Percentiles rank a stretch among this genome's conserved stretches.
Evolutionary conservation across 2,329 filamentous ascomycete genomes (phyloP).

Genomic region (Apiospora aurea): DNA sequence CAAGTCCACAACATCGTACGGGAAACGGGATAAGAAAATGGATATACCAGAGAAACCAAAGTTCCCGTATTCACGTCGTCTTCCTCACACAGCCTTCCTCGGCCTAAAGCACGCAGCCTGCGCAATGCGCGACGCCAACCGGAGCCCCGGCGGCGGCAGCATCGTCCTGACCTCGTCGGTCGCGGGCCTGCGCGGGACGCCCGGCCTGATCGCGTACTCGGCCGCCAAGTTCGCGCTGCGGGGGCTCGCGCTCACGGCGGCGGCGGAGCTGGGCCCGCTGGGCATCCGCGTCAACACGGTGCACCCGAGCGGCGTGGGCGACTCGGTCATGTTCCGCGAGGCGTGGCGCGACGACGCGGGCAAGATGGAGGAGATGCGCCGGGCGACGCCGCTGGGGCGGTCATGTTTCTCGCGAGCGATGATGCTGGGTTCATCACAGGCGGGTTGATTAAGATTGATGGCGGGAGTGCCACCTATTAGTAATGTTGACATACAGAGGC

Average conservation of each 20-base stretch:
- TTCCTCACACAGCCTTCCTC: conserved; percentile 37
- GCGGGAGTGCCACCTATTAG: conserved; percentile 26
- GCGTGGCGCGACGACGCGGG: conserved; percentile 41
- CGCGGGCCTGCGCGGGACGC: conserved; percentile 46
- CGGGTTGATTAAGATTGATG: conserved; percentile 32
- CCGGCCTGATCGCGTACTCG: conserved; percentile 45
- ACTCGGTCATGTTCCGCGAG: conserved; percentile 44
- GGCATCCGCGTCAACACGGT: conserved; percentile 50
- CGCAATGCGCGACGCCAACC: conserved; percentile 40
- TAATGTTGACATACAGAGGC: not conserved
- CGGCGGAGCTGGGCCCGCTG: conserved; percentile 45
- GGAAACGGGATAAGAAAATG: not conserved
- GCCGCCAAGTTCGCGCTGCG: conserved; percentile 46
- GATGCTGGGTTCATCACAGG: conserved; percentile 49
- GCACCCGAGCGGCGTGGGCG: conserved; percentile 45
- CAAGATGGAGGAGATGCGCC: conserved; percentile 42
- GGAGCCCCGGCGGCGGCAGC: conserved; percentile 41
- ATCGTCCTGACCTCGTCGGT: conserved; percentile 48
- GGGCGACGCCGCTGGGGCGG: conserved; percentile 45
- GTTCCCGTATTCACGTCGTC: not conserved
- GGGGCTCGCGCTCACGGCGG: conserved; percentile 47
- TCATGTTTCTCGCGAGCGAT: conserved; percentile 46
- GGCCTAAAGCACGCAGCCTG: conserved; percentile 44
- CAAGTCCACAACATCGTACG: not conserved
- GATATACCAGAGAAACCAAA: not conserved